Base-by-base conservation (phyloP, 768 basidiomycete genomes). In the Lepiota venenata region DNA sequence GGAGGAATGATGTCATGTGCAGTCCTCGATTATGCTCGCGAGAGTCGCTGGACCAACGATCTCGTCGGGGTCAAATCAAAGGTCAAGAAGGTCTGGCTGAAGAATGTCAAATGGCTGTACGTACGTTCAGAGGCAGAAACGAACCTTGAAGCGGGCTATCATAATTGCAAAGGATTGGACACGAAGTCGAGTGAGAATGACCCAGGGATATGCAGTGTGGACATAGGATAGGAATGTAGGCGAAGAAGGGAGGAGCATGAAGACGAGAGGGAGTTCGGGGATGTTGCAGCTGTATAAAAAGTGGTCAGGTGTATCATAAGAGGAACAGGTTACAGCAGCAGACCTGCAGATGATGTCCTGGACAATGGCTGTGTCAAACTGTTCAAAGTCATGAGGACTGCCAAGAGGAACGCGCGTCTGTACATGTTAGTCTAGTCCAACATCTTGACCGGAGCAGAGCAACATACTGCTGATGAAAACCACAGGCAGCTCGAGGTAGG, bases 261-360 rank as follows among this genome's bases (percentile, higher is more conserved):
- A 86, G 16, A 85, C 74, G 2, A 89, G 66, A 0, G 86, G 87
- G 2, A 91, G 68, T 14, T 65, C 65, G 3, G 80, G 67, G 18
- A 83, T 69, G 22, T 78, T 75, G 44, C 76, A 70, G 59, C 88
- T 25, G 9, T 47, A n/a, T n/a, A 55, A 29, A n/a, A 25, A 25
- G 16, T 50, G 56, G 16, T 59, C 22, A 48, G 10, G 20, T 21
- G 36, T 32, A 4, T 5, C 8, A 16, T 40, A 6, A 3, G 42
- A 20, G 37, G 1, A 11, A 27, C n/a, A 6, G 40, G 37, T 4
- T 25, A 25, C 25, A 11, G 41, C 15, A 11, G 45, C 64, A 25
- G 57, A 84, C 88, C 85, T 88, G 73, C 79, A 87, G 36, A 91
- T 83, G 15, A 90, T 61, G 60, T 91, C 88, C 61, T 85, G 81